Evolutionary conservation across 2,329 filamentous ascomycete genomes (phyloP).

Genomic region (Amauroascus verrucosus): DNA sequence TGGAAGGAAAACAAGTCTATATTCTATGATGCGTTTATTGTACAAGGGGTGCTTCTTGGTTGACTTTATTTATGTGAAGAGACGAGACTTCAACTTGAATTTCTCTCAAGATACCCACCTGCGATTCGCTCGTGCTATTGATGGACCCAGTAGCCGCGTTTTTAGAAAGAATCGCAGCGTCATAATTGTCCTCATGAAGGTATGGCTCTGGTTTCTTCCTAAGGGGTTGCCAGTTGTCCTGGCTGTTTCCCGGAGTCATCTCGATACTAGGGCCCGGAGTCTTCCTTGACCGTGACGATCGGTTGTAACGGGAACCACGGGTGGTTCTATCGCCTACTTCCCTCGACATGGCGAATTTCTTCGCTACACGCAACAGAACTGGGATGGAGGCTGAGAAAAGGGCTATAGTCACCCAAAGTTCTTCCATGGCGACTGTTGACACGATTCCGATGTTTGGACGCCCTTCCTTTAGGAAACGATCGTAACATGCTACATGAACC

Average conservation of each 20-base stretch:
- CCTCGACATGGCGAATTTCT: constrained; percentile 2
- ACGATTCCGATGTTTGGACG: constrained; percentile 2
- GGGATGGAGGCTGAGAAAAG: constrained; percentile 6
- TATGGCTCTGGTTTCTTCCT: background rate
- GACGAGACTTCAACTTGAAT: constrained; percentile 7
- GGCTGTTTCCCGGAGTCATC: background rate
- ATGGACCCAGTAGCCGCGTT: background rate
- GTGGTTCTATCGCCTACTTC: background rate
- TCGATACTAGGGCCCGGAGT: background rate
- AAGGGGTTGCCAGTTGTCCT: background rate
- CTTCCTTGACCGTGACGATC: constrained; percentile 2
- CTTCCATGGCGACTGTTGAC: constrained; percentile 5
- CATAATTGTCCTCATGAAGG: background rate
- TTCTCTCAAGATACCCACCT: constrained; percentile 10
- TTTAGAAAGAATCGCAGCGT: background rate
- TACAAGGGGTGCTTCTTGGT: background rate
- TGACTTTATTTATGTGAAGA: background rate
- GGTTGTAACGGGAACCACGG: background rate
- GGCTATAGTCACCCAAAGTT: constrained; percentile 4
- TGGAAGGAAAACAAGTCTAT: background rate
- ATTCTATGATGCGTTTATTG: background rate
- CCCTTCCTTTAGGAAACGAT: background rate
- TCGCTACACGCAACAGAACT: constrained; percentile 6
- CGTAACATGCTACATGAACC: constrained; percentile 2
- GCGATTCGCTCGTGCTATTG: constrained; percentile 6